phyloP scores from a whole-genome alignment of 2,329 filamentous ascomycete genomes.

The Macrophomina tecta region DNA sequence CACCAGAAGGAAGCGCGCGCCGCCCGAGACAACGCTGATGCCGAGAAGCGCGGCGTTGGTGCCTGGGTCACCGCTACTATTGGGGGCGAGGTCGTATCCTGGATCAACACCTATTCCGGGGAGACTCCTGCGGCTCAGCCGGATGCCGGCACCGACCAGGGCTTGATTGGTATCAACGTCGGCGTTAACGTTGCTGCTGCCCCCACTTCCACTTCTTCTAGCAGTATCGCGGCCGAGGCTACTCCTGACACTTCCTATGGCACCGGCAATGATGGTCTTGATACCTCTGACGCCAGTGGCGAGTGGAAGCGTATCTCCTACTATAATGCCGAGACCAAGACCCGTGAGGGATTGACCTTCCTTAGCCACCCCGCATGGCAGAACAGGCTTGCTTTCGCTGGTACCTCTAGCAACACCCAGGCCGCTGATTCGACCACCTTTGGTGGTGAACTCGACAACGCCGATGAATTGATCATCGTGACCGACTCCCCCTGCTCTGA shows the following conservation, averaged over 20 bases:
- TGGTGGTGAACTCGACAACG: constrained; percentile 49
- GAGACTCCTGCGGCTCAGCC: constrained; percentile 31
- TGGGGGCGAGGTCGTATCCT: constrained; percentile 62
- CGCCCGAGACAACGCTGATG: constrained; percentile 31
- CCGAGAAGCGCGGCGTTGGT: constrained; percentile 57
- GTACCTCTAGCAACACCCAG: constrained; percentile 52
- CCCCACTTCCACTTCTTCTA: neutral
- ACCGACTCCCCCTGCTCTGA: constrained; percentile 49
- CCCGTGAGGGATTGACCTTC: constrained; percentile 21
- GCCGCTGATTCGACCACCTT: constrained; percentile 57
- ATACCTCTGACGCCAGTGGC: constrained; percentile 8
- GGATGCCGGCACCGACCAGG: constrained; percentile 17
- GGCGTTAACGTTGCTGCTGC: neutral
- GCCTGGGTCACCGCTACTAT: constrained; percentile 64
- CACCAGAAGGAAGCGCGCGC: constrained; percentile 42
- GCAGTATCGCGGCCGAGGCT: constrained; percentile 27
- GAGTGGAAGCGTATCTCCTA: constrained; percentile 44
- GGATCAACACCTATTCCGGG: constrained; percentile 62
- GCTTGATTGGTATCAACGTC: constrained; percentile 29
- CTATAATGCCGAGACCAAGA: constrained; percentile 38
- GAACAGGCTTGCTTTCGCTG: constrained; percentile 19
- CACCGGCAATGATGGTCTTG: constrained; percentile 30
- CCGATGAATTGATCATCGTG: constrained; percentile 45
- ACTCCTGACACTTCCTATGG: constrained; percentile 30
- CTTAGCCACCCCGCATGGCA: neutral